Conservation (phyloP, 1,139 yeast genomes). For the Arxiozyma heterogenica region DNA sequence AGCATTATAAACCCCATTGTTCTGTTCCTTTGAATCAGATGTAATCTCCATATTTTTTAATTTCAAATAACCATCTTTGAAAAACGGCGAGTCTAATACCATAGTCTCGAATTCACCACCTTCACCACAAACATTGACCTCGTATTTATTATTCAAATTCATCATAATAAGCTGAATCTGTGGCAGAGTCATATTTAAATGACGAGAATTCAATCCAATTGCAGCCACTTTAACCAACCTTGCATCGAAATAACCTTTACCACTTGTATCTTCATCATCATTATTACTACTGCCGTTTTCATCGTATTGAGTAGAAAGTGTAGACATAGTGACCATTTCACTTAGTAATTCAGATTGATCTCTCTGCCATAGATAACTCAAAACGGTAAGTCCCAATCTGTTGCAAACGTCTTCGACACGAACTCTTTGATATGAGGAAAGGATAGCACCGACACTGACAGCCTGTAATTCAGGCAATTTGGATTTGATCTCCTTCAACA, state of each 20-base stretch:
- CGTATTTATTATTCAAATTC: conserved; percentile 53
- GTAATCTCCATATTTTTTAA: conserved; percentile 30
- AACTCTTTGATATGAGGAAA: conserved; percentile 86
- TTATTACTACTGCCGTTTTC: not conserved
- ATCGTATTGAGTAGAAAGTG: not conserved
- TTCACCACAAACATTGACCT: conserved; percentile 93
- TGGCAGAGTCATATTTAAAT: conserved; percentile 59
- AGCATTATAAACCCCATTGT: conserved; percentile 61
- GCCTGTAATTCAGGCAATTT: conserved; percentile 69
- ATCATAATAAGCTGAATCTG: conserved; percentile 53
- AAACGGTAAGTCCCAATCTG: conserved; percentile 54
- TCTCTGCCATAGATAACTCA: conserved; percentile 85
- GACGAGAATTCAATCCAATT: conserved; percentile 56
- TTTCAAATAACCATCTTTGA: conserved; percentile 44
- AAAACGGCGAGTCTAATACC: conserved; percentile 84
- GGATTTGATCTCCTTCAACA: conserved; percentile 40
- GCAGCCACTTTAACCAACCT: conserved; percentile 89
- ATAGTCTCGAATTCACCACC: conserved; percentile 96
- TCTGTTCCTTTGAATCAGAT: conserved; percentile 5
- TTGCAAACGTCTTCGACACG: conserved; percentile 86
- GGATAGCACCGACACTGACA: conserved; percentile 90
- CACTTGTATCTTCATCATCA: not conserved
- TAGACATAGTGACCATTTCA: conserved; percentile 55
- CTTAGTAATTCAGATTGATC: conserved; percentile 68
- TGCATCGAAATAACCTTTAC: conserved; percentile 60